Evolutionary conservation across 257 asterid species (phyloP), one percentile per base, ranked within the genome.

Genomic region (Solanum bukasovii): DNA sequence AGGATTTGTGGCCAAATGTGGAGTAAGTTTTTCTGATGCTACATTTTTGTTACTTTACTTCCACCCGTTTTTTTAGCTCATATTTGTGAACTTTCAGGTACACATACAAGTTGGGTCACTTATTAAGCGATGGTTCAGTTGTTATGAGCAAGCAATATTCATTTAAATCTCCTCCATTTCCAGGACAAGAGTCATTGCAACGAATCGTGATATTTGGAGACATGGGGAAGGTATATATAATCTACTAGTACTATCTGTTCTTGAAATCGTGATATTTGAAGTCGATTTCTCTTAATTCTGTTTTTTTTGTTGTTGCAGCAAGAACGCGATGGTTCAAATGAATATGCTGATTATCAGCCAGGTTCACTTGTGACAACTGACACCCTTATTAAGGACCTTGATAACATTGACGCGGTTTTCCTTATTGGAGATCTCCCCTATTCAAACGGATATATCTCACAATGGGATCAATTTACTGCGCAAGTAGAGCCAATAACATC

Each of bases 321-420:
- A 6, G 99, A 96, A 89, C 95, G 99, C 27, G 99, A 96, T 91
- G 98, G 98, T 33, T 94, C 99, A 23, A 96, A 93, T 87, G 99
- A 95, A 91, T 95, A 94, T 72, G 91, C 89, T 88, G 88, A 92
- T 87, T 96, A 96, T 89, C 98, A 96, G 91, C 98, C 97, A 2
- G 99, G 98, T 12, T 89, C 98, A 63, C 90, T 95, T 70, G 92
- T 93, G 85, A 96, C 98, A 35, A 96, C 98, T 0, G 99, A 95
- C 84, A 98, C 93, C 87, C 90, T 95, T 88, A 90, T 95, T 81
- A 91, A 90, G 34, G 98, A 95, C 87, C 93, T 40, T 77, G 84
- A 77, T 40, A 88, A 93, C 89, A 88, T 88, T 40, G 95, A 94
- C 84, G 87, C 92, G 65, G 94, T 93, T 87, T 92, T 94, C 89